A percentile compares a stretch with the other conserved stretches of the same genome.
Evolutionary conservation across 2,329 filamentous ascomycete genomes (phyloP).

Genomic region (Ophiostoma sp.): DNA sequence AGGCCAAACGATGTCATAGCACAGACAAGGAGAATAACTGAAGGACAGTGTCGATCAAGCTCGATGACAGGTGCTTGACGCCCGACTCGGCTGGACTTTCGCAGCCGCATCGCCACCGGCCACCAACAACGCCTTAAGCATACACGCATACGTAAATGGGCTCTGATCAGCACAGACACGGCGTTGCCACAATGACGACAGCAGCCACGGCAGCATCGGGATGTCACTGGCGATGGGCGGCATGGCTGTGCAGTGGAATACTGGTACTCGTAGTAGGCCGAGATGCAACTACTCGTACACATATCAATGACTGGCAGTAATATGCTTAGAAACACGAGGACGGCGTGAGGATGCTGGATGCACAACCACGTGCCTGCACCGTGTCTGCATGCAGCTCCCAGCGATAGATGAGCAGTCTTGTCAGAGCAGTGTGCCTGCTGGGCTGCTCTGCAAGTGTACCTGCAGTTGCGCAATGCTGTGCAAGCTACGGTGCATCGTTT

Average conservation of each 20-base stretch:
- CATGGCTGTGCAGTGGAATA: background rate
- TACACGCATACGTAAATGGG: background rate
- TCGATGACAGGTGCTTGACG: no score
- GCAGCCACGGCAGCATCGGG: background rate
- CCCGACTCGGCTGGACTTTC: no score
- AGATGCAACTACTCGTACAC: background rate
- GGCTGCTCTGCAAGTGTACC: background rate
- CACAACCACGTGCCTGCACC: no score
- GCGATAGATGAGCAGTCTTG: no score
- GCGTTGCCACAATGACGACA: slow-evolving; percentile 11
- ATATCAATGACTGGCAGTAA: background rate
- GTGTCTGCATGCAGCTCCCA: background rate
- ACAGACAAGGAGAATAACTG: background rate
- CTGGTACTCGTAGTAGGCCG: no score
- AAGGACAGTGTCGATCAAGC: no score
- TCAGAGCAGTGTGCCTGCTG: background rate
- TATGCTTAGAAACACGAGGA: no score
- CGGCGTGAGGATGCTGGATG: no score
- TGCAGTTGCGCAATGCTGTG: background rate
- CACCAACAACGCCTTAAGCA: background rate
- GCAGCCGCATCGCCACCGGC: background rate
- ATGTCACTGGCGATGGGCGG: background rate
- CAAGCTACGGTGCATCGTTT: background rate
- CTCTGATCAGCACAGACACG: background rate
- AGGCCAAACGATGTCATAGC: background rate